Evolutionary conservation across 2,329 filamentous ascomycete genomes (phyloP).

Genomic region (Blastomyces silverae): DNA sequence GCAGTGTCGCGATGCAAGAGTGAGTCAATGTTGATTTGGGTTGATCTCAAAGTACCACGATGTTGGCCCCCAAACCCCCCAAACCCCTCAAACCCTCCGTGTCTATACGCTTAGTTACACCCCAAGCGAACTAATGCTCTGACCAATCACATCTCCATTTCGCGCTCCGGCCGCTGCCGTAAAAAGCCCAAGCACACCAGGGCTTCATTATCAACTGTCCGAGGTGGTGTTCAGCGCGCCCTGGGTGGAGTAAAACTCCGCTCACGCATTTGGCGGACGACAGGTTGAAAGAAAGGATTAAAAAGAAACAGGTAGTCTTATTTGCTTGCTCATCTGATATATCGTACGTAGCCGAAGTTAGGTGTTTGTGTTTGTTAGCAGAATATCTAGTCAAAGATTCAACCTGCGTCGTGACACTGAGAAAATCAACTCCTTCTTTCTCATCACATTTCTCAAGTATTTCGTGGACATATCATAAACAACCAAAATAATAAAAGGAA

Average conservation of each 20-base stretch:
- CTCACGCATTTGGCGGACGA: neutral
- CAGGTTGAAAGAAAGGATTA: too few species aligned
- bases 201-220: neutral
- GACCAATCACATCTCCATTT: neutral
- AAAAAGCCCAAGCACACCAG: neutral
- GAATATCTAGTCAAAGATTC: conserved; percentile 1
- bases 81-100: too few species aligned
- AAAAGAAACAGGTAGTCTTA: neutral
- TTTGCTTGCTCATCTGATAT: conserved; percentile 9
- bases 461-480: conserved; percentile 2
- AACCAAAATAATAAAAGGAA: neutral
- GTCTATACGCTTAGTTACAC: too few species aligned
- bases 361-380: neutral
- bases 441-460: conserved; percentile 1
- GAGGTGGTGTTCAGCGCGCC: neutral
- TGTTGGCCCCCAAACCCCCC: neutral
- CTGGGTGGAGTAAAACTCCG: neutral
- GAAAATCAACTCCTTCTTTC: neutral
- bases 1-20: too few species aligned
- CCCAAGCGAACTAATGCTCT: neutral
- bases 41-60: too few species aligned
- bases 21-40: too few species aligned
- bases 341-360: neutral
- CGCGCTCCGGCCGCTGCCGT: neutral
- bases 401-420: neutral